Conservation (phyloP, 1,284 basidiomycete species). For the Earliella scabrosa region DNA sequence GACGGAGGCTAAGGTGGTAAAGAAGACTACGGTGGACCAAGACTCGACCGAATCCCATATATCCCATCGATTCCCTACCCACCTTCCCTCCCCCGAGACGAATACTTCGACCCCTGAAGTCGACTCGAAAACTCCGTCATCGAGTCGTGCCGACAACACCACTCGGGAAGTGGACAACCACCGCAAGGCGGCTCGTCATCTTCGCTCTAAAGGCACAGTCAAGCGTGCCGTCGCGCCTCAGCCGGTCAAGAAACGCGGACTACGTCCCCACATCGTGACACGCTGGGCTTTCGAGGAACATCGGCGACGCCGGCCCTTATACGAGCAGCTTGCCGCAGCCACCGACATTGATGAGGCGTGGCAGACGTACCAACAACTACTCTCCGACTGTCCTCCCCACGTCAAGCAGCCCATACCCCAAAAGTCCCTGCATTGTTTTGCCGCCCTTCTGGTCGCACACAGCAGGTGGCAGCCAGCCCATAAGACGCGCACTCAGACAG, state of each 20-base stretch:
- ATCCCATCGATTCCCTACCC: background rate
- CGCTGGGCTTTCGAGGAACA: constrained; percentile 11
- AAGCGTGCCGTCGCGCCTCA: background rate
- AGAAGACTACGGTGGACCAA: background rate
- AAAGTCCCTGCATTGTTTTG: constrained; percentile 61
- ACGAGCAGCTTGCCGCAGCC: constrained; percentile 38
- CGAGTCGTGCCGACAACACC: background rate
- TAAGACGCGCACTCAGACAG: constrained; percentile 57
- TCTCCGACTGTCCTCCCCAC: constrained; percentile 33
- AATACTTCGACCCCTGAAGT: background rate
- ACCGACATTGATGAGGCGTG: constrained; percentile 54
- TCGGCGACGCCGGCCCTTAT: constrained; percentile 4
- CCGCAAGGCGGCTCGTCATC: background rate
- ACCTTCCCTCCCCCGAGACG: background rate
- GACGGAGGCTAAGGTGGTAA: constrained; percentile 11
- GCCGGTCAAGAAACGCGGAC: background rate
- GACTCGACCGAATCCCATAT: background rate
- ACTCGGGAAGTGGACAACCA: background rate
- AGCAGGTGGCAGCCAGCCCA: constrained; percentile 21
- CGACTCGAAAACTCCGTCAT: background rate
- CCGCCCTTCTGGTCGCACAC: constrained; percentile 52
- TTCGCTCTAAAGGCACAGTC: background rate
- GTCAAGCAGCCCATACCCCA: constrained; percentile 25
- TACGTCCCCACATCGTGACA: background rate
- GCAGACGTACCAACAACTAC: constrained; percentile 57